These are phyloP conservation scores for Candida mesenterica DNA, from an alignment of 1,139 yeast genomes.

Conservation along the genomic window DNA sequence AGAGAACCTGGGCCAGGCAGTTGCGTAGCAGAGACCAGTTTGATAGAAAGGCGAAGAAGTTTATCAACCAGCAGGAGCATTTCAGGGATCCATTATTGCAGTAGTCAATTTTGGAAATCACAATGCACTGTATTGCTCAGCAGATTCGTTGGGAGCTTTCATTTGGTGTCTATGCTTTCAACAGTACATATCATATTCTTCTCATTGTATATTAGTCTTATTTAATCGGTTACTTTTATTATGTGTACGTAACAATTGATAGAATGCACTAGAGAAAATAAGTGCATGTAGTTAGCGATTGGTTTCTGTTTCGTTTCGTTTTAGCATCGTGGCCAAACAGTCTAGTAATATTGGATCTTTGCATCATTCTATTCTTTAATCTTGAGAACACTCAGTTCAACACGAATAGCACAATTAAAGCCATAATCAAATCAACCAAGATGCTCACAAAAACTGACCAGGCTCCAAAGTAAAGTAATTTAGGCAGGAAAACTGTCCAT, in stretches of 20 bases:
- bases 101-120: slow-evolving; percentile 33
- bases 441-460: slow-evolving; percentile 65
- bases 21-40: slow-evolving; percentile 64
- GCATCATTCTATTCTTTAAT: too few species aligned
- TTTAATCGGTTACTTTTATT: background rate
- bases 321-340: too few species aligned
- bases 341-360: too few species aligned
- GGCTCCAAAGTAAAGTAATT: slow-evolving; percentile 71
- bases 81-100: slow-evolving; percentile 90
- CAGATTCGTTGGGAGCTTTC: too few species aligned
- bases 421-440: slow-evolving; percentile 35
- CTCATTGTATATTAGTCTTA: slow-evolving; percentile 1
- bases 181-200: too few species aligned
- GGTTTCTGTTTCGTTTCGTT: too few species aligned
- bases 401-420: slow-evolving; percentile 4
- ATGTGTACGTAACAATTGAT: background rate
- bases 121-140: too few species aligned
- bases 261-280: too few species aligned
- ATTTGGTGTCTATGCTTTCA: too few species aligned
- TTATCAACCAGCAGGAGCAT: slow-evolving; percentile 84
- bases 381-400: background rate
- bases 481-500: slow-evolving; percentile 98
- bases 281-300: too few species aligned
- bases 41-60: slow-evolving; percentile 78
- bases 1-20: slow-evolving; percentile 76